phyloP scores from a whole-genome alignment of 208 protist species.

The Trypanosoma platydactyli region DNA sequence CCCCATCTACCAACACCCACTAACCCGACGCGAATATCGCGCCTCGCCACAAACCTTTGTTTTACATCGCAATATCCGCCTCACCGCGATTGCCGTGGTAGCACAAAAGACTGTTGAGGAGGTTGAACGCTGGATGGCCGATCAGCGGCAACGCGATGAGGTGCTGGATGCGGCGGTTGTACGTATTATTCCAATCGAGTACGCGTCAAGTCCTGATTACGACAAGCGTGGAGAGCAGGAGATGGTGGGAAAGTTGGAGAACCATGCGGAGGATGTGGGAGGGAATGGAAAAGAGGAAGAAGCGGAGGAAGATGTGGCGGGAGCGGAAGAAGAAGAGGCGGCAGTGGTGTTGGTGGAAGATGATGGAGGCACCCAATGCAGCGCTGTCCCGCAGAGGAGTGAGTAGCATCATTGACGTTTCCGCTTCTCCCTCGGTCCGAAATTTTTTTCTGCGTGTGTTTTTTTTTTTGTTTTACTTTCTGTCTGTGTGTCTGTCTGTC shows the following conservation, averaged over 20 bases:
- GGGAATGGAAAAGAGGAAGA: neutral
- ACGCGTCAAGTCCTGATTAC: slow-evolving; percentile 41
- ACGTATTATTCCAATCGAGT: slow-evolving; percentile 48
- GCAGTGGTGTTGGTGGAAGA: neutral
- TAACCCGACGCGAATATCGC: slow-evolving; percentile 51
- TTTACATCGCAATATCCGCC: slow-evolving; percentile 42
- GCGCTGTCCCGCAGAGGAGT: neutral
- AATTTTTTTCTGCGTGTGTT: neutral
- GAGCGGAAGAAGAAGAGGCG: neutral
- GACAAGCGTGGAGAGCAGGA: slow-evolving; percentile 11
- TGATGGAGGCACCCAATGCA: neutral
- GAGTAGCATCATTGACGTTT: no score
- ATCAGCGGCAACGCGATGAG: slow-evolving; percentile 59
- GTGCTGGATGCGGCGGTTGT: slow-evolving; percentile 64
- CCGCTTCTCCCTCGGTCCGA: no score
- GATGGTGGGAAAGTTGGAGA: neutral
- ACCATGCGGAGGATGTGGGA: neutral
- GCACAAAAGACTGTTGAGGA: slow-evolving; percentile 30
- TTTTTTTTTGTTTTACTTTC: neutral
- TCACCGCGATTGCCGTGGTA: slow-evolving; percentile 40
- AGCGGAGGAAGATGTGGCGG: neutral
- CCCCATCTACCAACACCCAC: slow-evolving; percentile 43
- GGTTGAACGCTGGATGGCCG: slow-evolving; percentile 60
- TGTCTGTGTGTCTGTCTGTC: no score
- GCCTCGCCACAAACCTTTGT: slow-evolving; percentile 73